phyloP scores from a whole-genome alignment of 805 yeast species.

The Cyberlindnera maclurae region DNA sequence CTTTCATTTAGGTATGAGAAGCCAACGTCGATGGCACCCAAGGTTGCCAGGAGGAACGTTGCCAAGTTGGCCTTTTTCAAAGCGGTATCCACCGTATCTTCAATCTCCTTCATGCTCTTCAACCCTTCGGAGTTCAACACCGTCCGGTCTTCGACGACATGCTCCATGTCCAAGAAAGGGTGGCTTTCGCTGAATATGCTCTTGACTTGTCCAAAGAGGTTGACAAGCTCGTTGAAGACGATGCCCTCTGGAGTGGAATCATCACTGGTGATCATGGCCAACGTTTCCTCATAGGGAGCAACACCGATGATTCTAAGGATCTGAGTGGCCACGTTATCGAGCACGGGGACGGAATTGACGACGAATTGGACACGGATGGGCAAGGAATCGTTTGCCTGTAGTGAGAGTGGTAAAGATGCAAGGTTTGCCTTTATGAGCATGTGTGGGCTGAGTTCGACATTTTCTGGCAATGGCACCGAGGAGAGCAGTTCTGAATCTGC shows the following conservation, averaged over 20 bases:
- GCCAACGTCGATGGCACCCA: slow-evolving; percentile 82
- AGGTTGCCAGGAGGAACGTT: slow-evolving; percentile 78
- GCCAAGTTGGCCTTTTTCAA: slow-evolving; percentile 82
- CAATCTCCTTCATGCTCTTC: slow-evolving; percentile 12
- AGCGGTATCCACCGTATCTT: slow-evolving; percentile 30
- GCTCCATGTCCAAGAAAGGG: slow-evolving; percentile 64
- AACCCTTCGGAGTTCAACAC: slow-evolving; percentile 6
- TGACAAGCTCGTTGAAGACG: slow-evolving; percentile 58
- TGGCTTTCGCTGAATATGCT: slow-evolving; percentile 59
- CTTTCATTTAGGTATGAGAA: slow-evolving; percentile 79
- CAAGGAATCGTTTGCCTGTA: slow-evolving; percentile 48
- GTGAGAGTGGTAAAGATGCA: slow-evolving; percentile 52
- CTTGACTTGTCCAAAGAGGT: slow-evolving; percentile 72
- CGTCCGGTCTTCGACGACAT: slow-evolving; percentile 52
- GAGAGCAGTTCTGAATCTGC: slow-evolving; percentile 17
- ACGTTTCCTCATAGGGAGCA: slow-evolving; percentile 69
- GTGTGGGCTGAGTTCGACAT: slow-evolving; percentile 11
- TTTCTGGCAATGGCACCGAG: slow-evolving; percentile 5
- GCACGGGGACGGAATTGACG: slow-evolving; percentile 61
- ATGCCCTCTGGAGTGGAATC: slow-evolving; percentile 61
- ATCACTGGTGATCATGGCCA: slow-evolving; percentile 59
- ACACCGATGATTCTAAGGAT: slow-evolving; percentile 63
- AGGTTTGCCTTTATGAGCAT: slow-evolving; percentile 38
- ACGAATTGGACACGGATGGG: slow-evolving; percentile 51
- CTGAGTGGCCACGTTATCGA: slow-evolving; percentile 81